phyloP scores from a whole-genome alignment of 225 moss, liverwort and hornwort genomes.

The Antitrichia curtipendula region DNA sequence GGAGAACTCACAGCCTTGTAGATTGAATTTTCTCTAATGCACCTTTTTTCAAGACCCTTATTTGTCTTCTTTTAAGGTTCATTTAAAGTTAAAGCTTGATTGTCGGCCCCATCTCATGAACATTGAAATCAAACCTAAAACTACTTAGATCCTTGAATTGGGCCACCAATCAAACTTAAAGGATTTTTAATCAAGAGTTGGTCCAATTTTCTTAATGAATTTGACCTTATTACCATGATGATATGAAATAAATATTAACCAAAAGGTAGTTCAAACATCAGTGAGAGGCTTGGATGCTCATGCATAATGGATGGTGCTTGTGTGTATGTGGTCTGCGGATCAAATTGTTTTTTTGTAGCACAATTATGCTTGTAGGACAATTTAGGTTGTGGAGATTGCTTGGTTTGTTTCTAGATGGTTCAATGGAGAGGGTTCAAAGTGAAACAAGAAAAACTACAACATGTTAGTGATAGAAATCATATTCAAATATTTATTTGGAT shows the following conservation, averaged over 20 bases:
- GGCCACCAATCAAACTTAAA: neutral
- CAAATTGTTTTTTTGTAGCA: neutral
- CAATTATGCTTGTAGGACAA: too few species aligned
- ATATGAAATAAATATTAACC: neutral
- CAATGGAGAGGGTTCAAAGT: too few species aligned
- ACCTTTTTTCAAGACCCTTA: too few species aligned
- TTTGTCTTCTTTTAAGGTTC: neutral
- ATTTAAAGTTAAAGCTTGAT: neutral
- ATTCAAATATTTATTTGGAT: neutral
- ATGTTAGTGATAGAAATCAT: neutral
- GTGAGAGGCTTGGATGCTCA: neutral
- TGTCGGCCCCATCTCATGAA: fast-evolving
- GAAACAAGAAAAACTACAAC: too few species aligned
- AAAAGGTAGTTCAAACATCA: neutral
- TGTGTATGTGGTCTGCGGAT: neutral
- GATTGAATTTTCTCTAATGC: too few species aligned
- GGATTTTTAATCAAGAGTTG: neutral
- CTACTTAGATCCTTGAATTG: neutral
- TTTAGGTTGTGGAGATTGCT: fast-evolving
- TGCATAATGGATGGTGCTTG: neutral
- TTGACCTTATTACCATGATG: fast-evolving
- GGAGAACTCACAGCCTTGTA: too few species aligned
- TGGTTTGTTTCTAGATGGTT: neutral
- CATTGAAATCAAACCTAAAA: too few species aligned
- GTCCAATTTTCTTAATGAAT: neutral